phyloP scores from a whole-genome alignment of 1,284 basidiomycete species.

The Microstroma glucosiphilum region DNA sequence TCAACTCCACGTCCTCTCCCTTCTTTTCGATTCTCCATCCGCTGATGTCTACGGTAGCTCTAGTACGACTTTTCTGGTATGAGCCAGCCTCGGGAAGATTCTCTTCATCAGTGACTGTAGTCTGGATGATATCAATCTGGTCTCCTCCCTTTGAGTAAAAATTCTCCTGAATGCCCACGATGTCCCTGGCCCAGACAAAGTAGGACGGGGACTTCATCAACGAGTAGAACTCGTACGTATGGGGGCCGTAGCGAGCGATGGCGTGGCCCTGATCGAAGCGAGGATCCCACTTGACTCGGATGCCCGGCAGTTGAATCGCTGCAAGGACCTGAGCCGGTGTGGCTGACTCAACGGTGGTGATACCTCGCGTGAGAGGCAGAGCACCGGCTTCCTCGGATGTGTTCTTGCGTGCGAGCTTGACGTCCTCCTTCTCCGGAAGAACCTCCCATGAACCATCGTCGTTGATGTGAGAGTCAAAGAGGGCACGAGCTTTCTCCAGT shows the following conservation, averaged over 20 bases:
- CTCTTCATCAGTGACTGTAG: slow-evolving; percentile 31
- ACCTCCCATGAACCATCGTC: slow-evolving; percentile 36
- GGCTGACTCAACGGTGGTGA: slow-evolving; percentile 35
- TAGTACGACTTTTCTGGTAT: slow-evolving; percentile 34
- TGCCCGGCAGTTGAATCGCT: slow-evolving; percentile 38
- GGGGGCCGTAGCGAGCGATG: slow-evolving; percentile 15
- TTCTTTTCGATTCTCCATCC: slow-evolving; percentile 35
- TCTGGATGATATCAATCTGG: slow-evolving; percentile 31
- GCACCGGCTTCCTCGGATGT: slow-evolving; percentile 33
- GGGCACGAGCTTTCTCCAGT: slow-evolving; percentile 28
- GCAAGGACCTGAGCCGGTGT: slow-evolving; percentile 37
- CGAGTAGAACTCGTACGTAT: slow-evolving; percentile 31
- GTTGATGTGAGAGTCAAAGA: slow-evolving; percentile 22
- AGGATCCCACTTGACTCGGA: slow-evolving; percentile 44
- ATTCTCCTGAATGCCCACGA: slow-evolving; percentile 41
- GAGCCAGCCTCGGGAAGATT: slow-evolving; percentile 36
- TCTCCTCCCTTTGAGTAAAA: slow-evolving; percentile 18
- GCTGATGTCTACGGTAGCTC: slow-evolving; percentile 38
- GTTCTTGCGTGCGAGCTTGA: slow-evolving; percentile 34
- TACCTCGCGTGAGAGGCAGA: slow-evolving; percentile 36
- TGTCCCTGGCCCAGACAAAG: slow-evolving; percentile 46
- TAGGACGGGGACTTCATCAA: slow-evolving; percentile 40
- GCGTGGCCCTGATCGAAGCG: slow-evolving; percentile 28
- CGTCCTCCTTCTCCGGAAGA: slow-evolving; percentile 35
- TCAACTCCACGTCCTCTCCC: slow-evolving; percentile 31